Percentiles rank a stretch among this genome's conserved stretches.
These are phyloP conservation scores for Coniochaeta sp. DNA, from an alignment of 2,329 filamentous ascomycete species.

Conservation along the genomic window DNA sequence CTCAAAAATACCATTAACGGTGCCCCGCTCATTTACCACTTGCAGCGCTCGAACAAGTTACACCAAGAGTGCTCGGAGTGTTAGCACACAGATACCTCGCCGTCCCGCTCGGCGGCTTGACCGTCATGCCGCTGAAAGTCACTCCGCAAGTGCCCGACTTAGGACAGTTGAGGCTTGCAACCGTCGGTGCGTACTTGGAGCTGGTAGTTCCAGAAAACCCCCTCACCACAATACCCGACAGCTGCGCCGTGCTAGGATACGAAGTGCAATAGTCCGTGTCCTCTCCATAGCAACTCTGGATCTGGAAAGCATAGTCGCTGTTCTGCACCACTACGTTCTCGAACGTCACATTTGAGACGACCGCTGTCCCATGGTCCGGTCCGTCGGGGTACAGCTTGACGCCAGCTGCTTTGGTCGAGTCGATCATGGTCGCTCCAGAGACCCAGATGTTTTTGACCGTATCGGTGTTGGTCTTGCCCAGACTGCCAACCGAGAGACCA, in stretches of 20 bases:
- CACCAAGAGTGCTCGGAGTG: constrained; percentile 5
- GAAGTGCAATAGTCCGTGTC: constrained; percentile 25
- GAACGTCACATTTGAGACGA: constrained; percentile 34
- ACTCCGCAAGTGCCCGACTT: constrained; percentile 29
- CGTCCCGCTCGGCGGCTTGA: constrained; percentile 21
- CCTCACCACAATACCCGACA: constrained; percentile 27
- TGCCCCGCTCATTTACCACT: constrained; percentile 3
- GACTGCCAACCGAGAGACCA: constrained; percentile 38
- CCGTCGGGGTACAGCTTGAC: constrained; percentile 38
- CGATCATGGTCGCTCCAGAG: constrained; percentile 16
- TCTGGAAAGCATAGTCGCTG: constrained; percentile 35
- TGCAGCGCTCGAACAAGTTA: constrained; percentile 6
- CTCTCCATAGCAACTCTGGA: constrained; percentile 35
- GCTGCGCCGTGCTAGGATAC: constrained; percentile 23
- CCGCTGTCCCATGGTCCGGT: constrained; percentile 24
- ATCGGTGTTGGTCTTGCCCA: constrained; percentile 29
- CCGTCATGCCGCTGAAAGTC: constrained; percentile 22
- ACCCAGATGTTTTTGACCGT: constrained; percentile 35
- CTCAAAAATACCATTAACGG: too few species aligned
- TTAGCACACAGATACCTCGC: constrained; percentile 8
- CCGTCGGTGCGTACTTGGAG: constrained; percentile 24
- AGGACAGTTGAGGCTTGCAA: constrained; percentile 30
- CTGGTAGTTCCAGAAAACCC: constrained; percentile 30
- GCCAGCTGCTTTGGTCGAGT: constrained; percentile 34
- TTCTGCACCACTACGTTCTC: constrained; percentile 26